phyloP scores from a whole-genome alignment of 352 stramenopile species.

The Globisporangium megalacanthum region DNA sequence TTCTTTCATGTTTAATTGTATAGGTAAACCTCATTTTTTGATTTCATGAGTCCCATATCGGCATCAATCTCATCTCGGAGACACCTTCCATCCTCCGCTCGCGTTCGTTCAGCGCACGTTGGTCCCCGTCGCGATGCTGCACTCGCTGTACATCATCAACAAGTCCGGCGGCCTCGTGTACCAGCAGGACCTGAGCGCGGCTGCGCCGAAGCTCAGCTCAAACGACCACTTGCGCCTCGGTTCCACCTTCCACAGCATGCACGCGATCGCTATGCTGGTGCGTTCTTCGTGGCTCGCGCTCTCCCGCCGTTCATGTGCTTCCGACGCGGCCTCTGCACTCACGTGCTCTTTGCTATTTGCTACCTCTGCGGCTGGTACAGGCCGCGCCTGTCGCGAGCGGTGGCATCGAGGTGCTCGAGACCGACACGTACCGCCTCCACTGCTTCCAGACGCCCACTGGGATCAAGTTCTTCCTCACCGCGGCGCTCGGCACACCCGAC shows the following conservation, averaged over 20 bases:
- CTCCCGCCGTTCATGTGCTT: background rate
- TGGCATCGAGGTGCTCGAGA: constrained; percentile 91
- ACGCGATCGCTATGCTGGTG: constrained; percentile 86
- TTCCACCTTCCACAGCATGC: constrained; percentile 94
- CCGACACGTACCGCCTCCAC: constrained; percentile 88
- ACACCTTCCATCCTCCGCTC: no score
- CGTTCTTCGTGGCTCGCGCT: constrained; percentile 1
- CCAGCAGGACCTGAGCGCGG: constrained; percentile 86
- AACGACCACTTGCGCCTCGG: constrained; percentile 92
- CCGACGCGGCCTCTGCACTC: background rate
- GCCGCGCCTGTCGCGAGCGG: constrained; percentile 76
- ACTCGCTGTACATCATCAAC: constrained; percentile 94
- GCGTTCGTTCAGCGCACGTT: no score
- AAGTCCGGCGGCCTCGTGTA: constrained; percentile 92
- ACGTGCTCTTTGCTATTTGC: background rate
- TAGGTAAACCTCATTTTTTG: no score
- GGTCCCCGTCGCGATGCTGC: constrained; percentile 50
- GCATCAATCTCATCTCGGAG: no score
- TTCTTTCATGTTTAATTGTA: no score
- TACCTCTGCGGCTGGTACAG: constrained; percentile 16
- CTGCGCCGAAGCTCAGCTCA: constrained; percentile 79
- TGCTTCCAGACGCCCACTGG: constrained; percentile 92
- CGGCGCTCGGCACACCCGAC: constrained; percentile 75
- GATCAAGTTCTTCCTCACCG: constrained; percentile 94
- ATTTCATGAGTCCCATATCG: no score